These are phyloP conservation scores for Sclerotinia borealis DNA, from an alignment of 2,329 filamentous ascomycete genomes.

Conservation along the genomic window DNA sequence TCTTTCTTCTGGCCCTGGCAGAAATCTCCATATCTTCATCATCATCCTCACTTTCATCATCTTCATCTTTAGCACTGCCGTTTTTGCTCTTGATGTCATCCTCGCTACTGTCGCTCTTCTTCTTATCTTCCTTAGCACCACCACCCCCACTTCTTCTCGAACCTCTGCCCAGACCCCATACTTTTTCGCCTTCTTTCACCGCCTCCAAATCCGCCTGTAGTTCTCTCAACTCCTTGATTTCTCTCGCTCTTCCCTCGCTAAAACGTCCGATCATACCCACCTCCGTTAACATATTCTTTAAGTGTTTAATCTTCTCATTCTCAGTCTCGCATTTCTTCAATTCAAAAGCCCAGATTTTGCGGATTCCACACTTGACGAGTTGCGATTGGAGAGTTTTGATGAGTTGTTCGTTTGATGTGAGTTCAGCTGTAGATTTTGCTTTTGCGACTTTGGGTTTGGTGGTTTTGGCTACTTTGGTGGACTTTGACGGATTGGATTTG, in stretches of 20 bases:
- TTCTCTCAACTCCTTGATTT: conserved; percentile 84
- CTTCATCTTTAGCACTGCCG: conserved; percentile 14
- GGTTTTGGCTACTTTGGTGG: conserved; percentile 25
- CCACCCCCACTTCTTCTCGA: conserved; percentile 32
- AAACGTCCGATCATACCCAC: conserved; percentile 85
- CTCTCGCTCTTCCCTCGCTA: conserved; percentile 73
- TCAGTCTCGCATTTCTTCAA: conserved; percentile 69
- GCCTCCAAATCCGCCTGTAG: conserved; percentile 77
- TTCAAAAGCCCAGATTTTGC: conserved; percentile 86
- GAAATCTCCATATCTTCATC: not conserved
- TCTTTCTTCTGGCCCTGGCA: conserved; percentile 19
- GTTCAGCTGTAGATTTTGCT: conserved; percentile 35
- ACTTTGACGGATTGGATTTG: conserved; percentile 35
- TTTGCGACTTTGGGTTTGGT: conserved; percentile 34
- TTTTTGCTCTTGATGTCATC: conserved; percentile 13
- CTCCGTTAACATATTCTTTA: conserved; percentile 72
- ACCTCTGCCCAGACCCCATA: conserved; percentile 58
- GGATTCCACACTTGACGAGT: conserved; percentile 82
- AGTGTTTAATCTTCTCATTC: conserved; percentile 74
- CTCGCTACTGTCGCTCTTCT: conserved; percentile 29
- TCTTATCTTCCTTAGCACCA: conserved; percentile 22
- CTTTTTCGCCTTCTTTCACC: conserved; percentile 72
- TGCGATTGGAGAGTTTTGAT: conserved; percentile 85
- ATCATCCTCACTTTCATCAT: conserved; percentile 29
- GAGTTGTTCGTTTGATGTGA: conserved; percentile 63